These are phyloP conservation scores for Metschnikowia koreensis DNA, from an alignment of 805 yeast species.

Conservation along the genomic window DNA sequence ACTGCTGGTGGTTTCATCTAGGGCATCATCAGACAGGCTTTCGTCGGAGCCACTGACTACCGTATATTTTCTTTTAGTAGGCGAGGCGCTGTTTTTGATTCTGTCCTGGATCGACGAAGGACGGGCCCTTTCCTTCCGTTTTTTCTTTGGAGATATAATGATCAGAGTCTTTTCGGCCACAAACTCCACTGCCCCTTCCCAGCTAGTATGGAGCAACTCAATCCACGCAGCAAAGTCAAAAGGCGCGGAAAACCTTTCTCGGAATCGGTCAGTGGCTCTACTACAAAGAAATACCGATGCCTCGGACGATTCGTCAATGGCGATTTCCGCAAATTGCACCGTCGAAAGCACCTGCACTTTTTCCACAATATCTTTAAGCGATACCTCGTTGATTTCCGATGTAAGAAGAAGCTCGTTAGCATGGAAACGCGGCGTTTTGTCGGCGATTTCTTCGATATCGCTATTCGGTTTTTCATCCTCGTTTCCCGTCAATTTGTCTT, in stretches of 20 bases:
- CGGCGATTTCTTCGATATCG: slow-evolving; percentile 11
- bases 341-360: slow-evolving; percentile 45
- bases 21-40: neutral
- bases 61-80: neutral
- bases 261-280: slow-evolving; percentile 40
- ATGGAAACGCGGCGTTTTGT: slow-evolving; percentile 12
- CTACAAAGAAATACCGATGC: slow-evolving; percentile 37
- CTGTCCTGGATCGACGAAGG: slow-evolving; percentile 3
- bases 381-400: slow-evolving; percentile 45
- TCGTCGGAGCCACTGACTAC: neutral
- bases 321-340: slow-evolving; percentile 30
- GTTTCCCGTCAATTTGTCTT: neutral
- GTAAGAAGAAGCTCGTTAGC: slow-evolving; percentile 53
- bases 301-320: slow-evolving; percentile 35
- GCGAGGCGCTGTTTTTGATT: neutral
- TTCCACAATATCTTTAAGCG: slow-evolving; percentile 41
- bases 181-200: slow-evolving; percentile 8
- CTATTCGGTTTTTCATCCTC: neutral
- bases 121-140: neutral
- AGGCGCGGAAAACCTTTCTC: slow-evolving; percentile 30
- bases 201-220: slow-evolving; percentile 18
- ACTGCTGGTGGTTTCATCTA: neutral
- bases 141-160: slow-evolving; percentile 17
- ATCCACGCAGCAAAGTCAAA: slow-evolving; percentile 41
- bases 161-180: slow-evolving; percentile 16